Evolutionary conservation across 2,329 filamentous ascomycete species (phyloP), one percentile per base, ranked within the genome.

Genomic region (Trichoderma koningiopsis): DNA sequence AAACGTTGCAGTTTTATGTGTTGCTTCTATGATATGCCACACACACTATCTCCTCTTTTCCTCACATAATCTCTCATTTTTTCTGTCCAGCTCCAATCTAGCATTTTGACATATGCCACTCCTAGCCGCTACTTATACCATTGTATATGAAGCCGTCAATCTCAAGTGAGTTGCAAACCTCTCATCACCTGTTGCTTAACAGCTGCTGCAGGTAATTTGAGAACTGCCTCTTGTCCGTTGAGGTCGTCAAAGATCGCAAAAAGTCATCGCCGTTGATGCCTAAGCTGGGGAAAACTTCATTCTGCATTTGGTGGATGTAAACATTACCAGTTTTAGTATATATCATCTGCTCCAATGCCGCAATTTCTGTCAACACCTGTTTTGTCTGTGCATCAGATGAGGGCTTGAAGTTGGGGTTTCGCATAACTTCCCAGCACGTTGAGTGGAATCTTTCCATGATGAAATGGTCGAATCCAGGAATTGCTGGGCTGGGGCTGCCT

Each of bases 381-480:
- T 92, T 92, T 40, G 92, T 92, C 81, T 97, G 94, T 1, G 94
- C 94, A 78, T 99, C 96, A 67, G 83, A 81, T 72, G 90, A 89
- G 1, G 93, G 89, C 72, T 91, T 91, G 85, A 98, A 97, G 24
- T 86, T 86, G 6, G 91, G 85, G 56, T 94, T 91, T 49, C 88
- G 89, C 43, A 97, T 88, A 7, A 98, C 89, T 52, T 92, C 91
- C 96, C 96, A 99, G 78, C 92, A 94, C 8, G 96, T 86, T 0
- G 92, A 88, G 70, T 97, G 95, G 82, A 99, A 97, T 27, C 92
- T 88, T 55, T 92, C 89, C 70, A 98, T 92, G 80, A 97, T 91
- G 81, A 97, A 98, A 68, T 88, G 87, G 74, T 97, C 94, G 77
- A 99, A 99, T 7, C 96, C 95, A 2, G 94, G 92, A 33, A 99